phyloP scores from a whole-genome alignment of 2,329 filamentous ascomycete genomes.

The Aspergillus fumigatus region DNA sequence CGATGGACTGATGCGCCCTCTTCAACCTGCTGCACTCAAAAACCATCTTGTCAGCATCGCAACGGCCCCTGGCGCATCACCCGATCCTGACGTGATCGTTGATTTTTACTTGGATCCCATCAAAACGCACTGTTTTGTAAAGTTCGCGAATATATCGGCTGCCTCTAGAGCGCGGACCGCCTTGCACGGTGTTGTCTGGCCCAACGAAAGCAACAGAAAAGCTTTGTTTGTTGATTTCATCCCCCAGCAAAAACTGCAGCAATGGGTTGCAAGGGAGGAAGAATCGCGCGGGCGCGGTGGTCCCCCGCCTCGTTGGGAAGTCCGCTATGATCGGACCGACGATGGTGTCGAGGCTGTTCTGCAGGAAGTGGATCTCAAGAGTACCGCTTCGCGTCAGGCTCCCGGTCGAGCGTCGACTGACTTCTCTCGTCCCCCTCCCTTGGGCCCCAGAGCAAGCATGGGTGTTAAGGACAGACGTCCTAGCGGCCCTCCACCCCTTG shows the following conservation, averaged over 20 bases:
- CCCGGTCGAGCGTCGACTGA: constrained; percentile 11
- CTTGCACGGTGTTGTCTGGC: constrained; percentile 78
- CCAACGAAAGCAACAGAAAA: constrained; percentile 78
- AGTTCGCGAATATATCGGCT: constrained; percentile 63
- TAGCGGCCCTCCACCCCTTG: constrained; percentile 17
- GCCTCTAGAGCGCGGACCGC: constrained; percentile 72
- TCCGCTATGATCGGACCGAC: constrained; percentile 60
- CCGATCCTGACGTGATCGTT: constrained; percentile 54
- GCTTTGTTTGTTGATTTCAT: constrained; percentile 86
- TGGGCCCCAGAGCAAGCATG: constrained; percentile 22
- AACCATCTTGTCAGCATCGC: constrained; percentile 68
- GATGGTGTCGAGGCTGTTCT: constrained; percentile 56
- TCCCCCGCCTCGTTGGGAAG: constrained; percentile 61
- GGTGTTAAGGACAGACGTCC: constrained; percentile 22
- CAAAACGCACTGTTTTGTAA: constrained; percentile 79
- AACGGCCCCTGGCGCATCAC: constrained; percentile 49
- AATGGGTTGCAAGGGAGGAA: constrained; percentile 71
- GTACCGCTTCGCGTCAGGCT: constrained; percentile 12
- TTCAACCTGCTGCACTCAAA: constrained; percentile 64
- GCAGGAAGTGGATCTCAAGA: constrained; percentile 42
- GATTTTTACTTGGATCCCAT: constrained; percentile 78
- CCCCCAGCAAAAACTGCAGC: constrained; percentile 65
- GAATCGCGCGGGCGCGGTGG: constrained; percentile 41
- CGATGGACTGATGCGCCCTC: constrained; percentile 80
- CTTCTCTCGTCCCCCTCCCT: constrained; percentile 19